Conservation (phyloP, 768 basidiomycete genomes). For the Lactarius evosmus region DNA sequence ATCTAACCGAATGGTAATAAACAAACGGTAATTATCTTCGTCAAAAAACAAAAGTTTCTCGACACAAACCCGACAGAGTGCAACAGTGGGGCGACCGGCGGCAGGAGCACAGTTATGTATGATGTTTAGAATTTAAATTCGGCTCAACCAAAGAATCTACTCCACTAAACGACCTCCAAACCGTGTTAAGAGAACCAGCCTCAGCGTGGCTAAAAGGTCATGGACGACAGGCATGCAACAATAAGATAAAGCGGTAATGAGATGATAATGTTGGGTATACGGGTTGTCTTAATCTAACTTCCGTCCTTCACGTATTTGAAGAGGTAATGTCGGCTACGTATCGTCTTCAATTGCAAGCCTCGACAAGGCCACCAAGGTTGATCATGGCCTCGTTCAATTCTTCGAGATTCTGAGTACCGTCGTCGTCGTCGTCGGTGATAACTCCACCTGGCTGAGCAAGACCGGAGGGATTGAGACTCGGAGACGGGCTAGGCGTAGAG, state of each 20-base stretch:
- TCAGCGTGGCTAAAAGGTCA: constrained; percentile 4
- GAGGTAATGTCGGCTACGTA: neutral
- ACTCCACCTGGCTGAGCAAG: neutral
- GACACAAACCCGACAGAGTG: no score
- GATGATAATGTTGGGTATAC: constrained; percentile 18
- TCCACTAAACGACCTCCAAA: constrained; percentile 1
- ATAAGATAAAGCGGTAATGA: constrained; percentile 16
- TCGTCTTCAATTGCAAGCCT: neutral
- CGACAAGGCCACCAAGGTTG: neutral
- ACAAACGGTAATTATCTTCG: no score
- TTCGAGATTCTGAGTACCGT: neutral
- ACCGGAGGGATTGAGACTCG: neutral
- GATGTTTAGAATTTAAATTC: neutral
- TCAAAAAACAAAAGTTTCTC: no score
- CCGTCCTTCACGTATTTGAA: neutral
- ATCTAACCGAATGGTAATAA: no score
- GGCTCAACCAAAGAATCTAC: constrained; percentile 4
- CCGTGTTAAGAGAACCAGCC: constrained; percentile 8
- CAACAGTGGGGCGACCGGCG: no score
- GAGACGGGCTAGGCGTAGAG: neutral
- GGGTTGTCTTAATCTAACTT: neutral
- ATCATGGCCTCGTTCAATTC: neutral
- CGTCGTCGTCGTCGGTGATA: neutral
- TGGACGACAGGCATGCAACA: constrained; percentile 4
- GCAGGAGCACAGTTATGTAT: neutral